Conservation (phyloP, 176 grass and related monocot genomes). For the Bothriochloa decipiens region DNA sequence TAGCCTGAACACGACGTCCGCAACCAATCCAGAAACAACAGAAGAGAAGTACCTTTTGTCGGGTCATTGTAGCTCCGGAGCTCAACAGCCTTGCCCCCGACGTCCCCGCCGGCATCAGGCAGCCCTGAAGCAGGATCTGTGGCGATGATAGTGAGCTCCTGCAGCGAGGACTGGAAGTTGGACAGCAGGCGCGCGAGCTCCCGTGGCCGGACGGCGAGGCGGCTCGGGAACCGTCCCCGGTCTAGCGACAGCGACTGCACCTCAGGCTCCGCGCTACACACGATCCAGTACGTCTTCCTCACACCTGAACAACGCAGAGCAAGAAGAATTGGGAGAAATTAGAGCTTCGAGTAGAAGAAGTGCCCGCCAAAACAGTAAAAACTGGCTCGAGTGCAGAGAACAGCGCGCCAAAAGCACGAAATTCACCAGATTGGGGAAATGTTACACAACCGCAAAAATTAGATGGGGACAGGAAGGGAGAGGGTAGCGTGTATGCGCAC, state of each 20-base stretch:
- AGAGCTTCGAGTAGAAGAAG: not conserved
- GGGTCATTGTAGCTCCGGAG: slow-evolving; percentile 93
- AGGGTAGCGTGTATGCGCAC: slow-evolving; percentile 39
- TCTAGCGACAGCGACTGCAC: slow-evolving; percentile 75
- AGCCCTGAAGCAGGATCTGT: slow-evolving; percentile 55
- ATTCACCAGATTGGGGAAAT: too few species aligned
- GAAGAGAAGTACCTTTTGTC: slow-evolving; percentile 54
- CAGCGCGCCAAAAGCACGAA: too few species aligned
- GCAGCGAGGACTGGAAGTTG: slow-evolving; percentile 93
- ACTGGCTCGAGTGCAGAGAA: too few species aligned
- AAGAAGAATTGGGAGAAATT: slow-evolving; percentile 6
- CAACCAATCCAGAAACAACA: not conserved
- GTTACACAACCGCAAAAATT: too few species aligned
- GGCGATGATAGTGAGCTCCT: slow-evolving; percentile 89
- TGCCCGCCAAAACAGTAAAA: too few species aligned
- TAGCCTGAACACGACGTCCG: not conserved
- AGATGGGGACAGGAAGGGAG: too few species aligned
- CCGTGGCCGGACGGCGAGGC: slow-evolving; percentile 64
- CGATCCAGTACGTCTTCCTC: slow-evolving; percentile 86
- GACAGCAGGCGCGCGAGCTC: slow-evolving; percentile 81
- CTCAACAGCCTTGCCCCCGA: slow-evolving; percentile 85
- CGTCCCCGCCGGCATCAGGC: slow-evolving; percentile 33
- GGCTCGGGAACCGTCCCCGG: slow-evolving; percentile 65
- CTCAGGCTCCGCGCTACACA: slow-evolving; percentile 74
- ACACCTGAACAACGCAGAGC: slow-evolving; percentile 46